Base-by-base conservation (phyloP, 129 eudicot genomes). In the Mikania micrantha region DNA sequence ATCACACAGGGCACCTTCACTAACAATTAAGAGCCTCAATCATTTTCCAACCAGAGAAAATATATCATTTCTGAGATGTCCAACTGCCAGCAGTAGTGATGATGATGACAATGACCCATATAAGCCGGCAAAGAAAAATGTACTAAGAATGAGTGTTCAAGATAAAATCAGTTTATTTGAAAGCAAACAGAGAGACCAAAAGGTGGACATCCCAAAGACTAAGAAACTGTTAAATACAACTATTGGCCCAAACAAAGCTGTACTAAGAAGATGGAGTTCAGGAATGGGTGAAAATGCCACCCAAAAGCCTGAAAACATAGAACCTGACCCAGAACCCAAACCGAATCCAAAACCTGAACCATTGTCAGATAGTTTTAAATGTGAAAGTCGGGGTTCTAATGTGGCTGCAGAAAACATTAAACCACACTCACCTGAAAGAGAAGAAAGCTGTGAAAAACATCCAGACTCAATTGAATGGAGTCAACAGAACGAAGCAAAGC, bases 241-340 rank as follows among this genome's bases (percentile, higher is more conserved):
- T 12, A 48, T 72, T 38, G 84, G 82, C 74, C 64, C 85, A 54
- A 82, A 80, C 15, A 92, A 85, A 75, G 78, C 95, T 68, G 99
- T 93, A 21, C 53, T 93, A 77, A 85, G 99, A 78, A 89, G 99
- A 83, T 93, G 99, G 99, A 93, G 99, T 77, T 78, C 95, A 16
- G 95, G 92, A 47, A 79, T 83, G 82, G 74, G 95, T 25, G 96
- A 83, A 74, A 78, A 47, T 67, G 78, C 84, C 69, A 77, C 73
- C 28, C 77, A 65, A 70, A 41, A 59, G 45, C 47, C 69, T 1
- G 82, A 87, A 22, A 73, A 68, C 34, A 52, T 63, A 54, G 82
- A 78, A 58, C 63, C 73, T 11, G 85, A 79, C 49, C 49, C n/a
- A 1, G 35, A 53, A 24, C 60, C 35, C 17, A 5, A 24, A 12